Base-by-base conservation (phyloP, 345 rosid genomes). In the Pelargonium nanum region DNA sequence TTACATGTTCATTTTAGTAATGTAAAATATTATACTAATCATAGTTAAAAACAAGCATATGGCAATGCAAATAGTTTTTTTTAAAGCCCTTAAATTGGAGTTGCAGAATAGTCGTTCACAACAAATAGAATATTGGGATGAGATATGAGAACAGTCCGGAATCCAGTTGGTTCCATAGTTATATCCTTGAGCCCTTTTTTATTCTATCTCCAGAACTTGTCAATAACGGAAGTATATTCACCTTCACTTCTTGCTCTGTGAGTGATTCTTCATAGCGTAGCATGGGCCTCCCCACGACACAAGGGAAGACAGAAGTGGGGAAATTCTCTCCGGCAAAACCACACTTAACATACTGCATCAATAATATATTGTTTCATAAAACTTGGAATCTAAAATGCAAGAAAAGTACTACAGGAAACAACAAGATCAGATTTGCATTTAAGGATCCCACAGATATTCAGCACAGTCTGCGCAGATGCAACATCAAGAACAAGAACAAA, bases 311-410 rank as follows among this genome's bases (percentile, higher is more conserved):
- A 19, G 97, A 93, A 1, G 96, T 85, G 17, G 96, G 99, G 56
- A 93, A 93, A 73, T 89, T 89, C 78, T 93, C 99, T 74, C 97
- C 99, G 22, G 97, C 90, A 70, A 93, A 93, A 26, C 97, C 99
- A 66, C 99, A 93, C 80, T 93, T 89, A 6, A 93, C 97, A 77
- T 89, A 89, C 99, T 93, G 88, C 77, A 80, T 61, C 19, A 59
- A 40, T 40, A n/a, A n/a, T 40, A 40, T 40, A 7, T 40, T 40
- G 48, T 10, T 40, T 40, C 48, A 40, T 0, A 40, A 2, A 40
- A 40, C 48, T 40, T 10, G 48, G 15, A 12, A 40, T 9, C 48
- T 2, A 40, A 40, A 40, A 6, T 40, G 48, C 15, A 40, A 17
- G 15, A 12, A 40, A 40, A 40, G 2, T 8, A 40, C 48, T 6